Evolutionary conservation across 2,329 filamentous ascomycete genomes (phyloP), one percentile per base, ranked within the genome.

Genomic region (Pseudogymnoascus sp.): DNA sequence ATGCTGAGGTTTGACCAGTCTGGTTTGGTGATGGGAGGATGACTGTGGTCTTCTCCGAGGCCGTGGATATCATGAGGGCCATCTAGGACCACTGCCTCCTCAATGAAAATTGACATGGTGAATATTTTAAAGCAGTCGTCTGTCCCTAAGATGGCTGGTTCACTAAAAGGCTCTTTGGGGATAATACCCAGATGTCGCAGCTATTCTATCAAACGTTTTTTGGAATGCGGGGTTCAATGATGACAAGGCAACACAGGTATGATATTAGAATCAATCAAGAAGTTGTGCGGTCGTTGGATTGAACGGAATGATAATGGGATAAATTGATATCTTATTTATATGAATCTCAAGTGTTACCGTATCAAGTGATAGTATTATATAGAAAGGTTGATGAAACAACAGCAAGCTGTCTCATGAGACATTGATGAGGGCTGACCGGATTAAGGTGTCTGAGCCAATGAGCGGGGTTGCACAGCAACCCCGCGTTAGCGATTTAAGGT

Each of bases 1-100:
- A 87, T 75, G 3, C 77, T 70, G 63, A 85, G 77, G 67, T 87
- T 87, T 70, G 78, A 83, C 83, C 84, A 87, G 70, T 87, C 84
- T 1, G 83, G 83, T 71, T 66, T 4, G 76, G 75, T 21, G 31
- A 5, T 60, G 21, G 59, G 59, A 25, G 59, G 59, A 2, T 44
- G 44, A 6, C 67, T 37, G 8, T n/a, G n/a, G 16, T 18, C 14
- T 11, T 53, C 47, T 33, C n/a, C 25, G 47, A 18, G 21, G 25
- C 47, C n/a, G 1, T 18, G 5, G 2, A n/a, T 12, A 11, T 16
- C 14, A 10, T 31, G 25, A 12, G 25, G 6, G 47, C 1, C 25
- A 4, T 53, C 25, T 11, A 10, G 8, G 11, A 31, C n/a, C 47
- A 53, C 25, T 18, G 16, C 25, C 7, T n/a, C n/a, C n/a, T n/a